Evolutionary conservation across 257 asterid species (phyloP), one percentile per base, ranked within the genome.

Genomic region (Coffea canephora): DNA sequence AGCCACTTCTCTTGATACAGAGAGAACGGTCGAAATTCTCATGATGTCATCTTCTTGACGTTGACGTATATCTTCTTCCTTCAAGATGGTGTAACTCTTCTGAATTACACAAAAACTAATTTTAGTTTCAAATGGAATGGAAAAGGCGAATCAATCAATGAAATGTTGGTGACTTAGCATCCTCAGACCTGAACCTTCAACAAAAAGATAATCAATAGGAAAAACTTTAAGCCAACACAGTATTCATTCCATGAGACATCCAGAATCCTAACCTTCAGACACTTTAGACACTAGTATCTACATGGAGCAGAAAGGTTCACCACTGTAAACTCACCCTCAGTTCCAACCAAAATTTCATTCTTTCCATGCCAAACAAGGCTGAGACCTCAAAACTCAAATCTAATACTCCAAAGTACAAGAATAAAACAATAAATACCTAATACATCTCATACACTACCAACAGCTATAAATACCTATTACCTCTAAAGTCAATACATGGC

Each of bases 11-110:
- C 91, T 87, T 69, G 94, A 82, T 82, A 94, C 87, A 62, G 98
- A 92, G 78, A 94, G 97, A 72, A 94, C 97, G 69, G 89, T 84
- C 70, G 97, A 87, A 78, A 92, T 88, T 86, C 82, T 85, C 77
- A 86, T 86, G 74, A 94, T 88, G 84, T 92, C 97, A 79, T 94
- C 97, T 70, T 76, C 92, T 79, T 92, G 98, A 49, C 91, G 90
- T 77, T 84, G 89, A 19, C 31, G 83, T 83, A 94, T 91, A 85
- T 91, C 98, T 79, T 92, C 97, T 83, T 94, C 97, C 79, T 87
- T 92, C 85, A 92, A 86, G 76, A 92, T 84, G 19, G 94, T 90
- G 85, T 84, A 92, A 81, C 80, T 91, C 90, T 91, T 91, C 98
- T 91, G 92, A 23, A 23, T 62, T 78, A 57, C 27, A 74, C 78